Conservation (phyloP, 2,329 filamentous ascomycete genomes). For the Capronia epimyces region DNA sequence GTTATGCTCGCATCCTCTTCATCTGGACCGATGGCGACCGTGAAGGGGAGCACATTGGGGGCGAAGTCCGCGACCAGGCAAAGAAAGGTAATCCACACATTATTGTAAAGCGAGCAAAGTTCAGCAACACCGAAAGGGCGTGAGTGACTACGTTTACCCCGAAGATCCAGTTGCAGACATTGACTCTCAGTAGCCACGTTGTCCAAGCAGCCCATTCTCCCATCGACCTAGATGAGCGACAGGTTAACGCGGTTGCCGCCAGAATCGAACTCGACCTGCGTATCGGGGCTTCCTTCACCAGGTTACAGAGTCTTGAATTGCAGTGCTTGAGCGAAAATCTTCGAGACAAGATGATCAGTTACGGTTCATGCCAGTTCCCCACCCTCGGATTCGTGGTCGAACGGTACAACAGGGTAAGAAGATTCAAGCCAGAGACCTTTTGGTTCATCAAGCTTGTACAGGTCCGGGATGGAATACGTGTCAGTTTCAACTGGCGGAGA, state of each 20-base stretch:
- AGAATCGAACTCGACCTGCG: slow-evolving; percentile 89
- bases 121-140: slow-evolving; percentile 94
- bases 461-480: slow-evolving; percentile 67
- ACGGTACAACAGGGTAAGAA: slow-evolving; percentile 86
- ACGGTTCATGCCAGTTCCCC: slow-evolving; percentile 94
- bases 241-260: slow-evolving; percentile 80
- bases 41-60: slow-evolving; percentile 93
- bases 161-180: not conserved
- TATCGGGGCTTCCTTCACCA: slow-evolving; percentile 87
- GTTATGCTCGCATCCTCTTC: slow-evolving; percentile 66
- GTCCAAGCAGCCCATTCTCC: slow-evolving; percentile 74
- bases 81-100: slow-evolving; percentile 66
- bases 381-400: slow-evolving; percentile 96
- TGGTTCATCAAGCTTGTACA: slow-evolving; percentile 88
- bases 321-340: slow-evolving; percentile 64
- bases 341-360: slow-evolving; percentile 65
- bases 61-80: slow-evolving; percentile 81
- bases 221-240: slow-evolving; percentile 71
- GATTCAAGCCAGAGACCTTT: slow-evolving; percentile 87
- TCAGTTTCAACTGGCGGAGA: slow-evolving; percentile 78
- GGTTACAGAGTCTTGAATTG: slow-evolving; percentile 77
- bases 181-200: slow-evolving; percentile 61
- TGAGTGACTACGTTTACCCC: slow-evolving; percentile 45
- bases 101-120: slow-evolving; percentile 76
- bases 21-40: slow-evolving; percentile 99